Percentiles rank a stretch among this genome's conserved stretches.
Conservation (phyloP, 108 stramenopile species). For the Aurantiochytrium sp. region DNA sequence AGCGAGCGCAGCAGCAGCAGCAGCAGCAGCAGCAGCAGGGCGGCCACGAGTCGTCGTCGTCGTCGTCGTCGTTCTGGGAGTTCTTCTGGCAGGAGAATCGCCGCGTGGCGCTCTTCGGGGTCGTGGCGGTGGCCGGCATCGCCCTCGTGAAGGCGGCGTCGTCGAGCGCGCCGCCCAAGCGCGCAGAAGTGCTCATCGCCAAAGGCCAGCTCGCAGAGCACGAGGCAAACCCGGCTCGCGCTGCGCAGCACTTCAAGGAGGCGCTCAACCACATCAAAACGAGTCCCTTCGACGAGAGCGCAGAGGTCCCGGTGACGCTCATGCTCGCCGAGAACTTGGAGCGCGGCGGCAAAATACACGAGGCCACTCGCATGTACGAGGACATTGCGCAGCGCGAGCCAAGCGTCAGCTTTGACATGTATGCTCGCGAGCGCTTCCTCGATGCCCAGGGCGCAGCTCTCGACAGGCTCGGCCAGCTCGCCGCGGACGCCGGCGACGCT, state of each 20-base stretch:
- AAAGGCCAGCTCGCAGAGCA: neutral
- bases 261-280: neutral
- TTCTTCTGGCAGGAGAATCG: neutral
- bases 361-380: neutral
- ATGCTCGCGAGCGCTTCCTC: neutral
- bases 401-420: neutral
- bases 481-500: neutral
- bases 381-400: neutral
- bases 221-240: neutral
- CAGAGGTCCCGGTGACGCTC: neutral
- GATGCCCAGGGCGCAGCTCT: neutral
- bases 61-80: no score
- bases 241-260: neutral
- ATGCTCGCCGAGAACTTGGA: neutral
- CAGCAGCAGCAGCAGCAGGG: no score
- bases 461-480: neutral
- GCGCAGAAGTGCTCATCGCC: neutral
- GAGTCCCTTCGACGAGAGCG: neutral
- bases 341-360: neutral
- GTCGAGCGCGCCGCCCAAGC: neutral
- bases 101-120: neutral
- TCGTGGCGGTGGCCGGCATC: neutral
- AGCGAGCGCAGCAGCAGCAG: no score
- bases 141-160: neutral
- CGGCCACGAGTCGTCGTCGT: no score